Conservation (phyloP, 495 filamentous ascomycete genomes). For the Margaritispora aquatica region DNA sequence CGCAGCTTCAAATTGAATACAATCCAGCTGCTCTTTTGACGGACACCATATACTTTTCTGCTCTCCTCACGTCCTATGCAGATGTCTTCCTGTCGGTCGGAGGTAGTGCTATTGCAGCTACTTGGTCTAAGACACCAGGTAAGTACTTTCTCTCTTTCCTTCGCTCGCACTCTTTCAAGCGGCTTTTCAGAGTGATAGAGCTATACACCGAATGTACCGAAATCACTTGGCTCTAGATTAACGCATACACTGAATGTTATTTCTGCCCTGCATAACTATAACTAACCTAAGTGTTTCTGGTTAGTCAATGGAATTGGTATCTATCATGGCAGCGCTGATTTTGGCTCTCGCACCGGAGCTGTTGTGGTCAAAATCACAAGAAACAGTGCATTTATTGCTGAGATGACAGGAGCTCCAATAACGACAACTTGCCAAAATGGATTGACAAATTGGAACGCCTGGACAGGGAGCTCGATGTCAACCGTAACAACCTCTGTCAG, state of each 20-base stretch:
- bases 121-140: not conserved
- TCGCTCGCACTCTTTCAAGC: no score
- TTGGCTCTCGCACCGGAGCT: not conserved
- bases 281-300: no score
- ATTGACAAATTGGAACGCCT: not conserved
- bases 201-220: no score
- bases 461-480: not conserved
- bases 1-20: not conserved
- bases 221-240: no score
- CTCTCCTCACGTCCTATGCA: not conserved
- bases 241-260: no score
- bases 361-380: not conserved
- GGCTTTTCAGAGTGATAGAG: no score
- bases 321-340: not conserved
- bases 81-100: not conserved
- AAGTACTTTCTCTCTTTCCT: no score
- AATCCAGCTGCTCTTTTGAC: not conserved
- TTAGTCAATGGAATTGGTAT: not conserved
- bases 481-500: not conserved
- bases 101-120: not conserved
- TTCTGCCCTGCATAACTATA: no score
- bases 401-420: not conserved
- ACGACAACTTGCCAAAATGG: not conserved
- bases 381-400: not conserved
- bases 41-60: constrained; percentile 1